These are phyloP conservation scores for Pseudogymnoascus sp. DNA, from an alignment of 2,329 filamentous ascomycete species.

Conservation along the genomic window DNA sequence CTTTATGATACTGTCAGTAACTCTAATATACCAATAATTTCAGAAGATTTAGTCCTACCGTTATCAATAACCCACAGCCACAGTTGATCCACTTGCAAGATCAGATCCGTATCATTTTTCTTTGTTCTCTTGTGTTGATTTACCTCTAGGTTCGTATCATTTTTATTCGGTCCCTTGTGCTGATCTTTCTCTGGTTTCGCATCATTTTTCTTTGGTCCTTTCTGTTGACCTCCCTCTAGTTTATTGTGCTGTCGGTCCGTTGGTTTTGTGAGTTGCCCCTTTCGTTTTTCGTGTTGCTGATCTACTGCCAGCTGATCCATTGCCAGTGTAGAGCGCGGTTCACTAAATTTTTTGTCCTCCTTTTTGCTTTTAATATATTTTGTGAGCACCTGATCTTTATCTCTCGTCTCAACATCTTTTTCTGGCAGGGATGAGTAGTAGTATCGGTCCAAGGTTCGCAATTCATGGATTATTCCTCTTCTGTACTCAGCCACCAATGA, in stretches of 20 bases:
- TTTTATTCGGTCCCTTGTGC: background rate
- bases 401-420: background rate
- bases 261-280: background rate
- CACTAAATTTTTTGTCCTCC: background rate
- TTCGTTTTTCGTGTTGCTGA: background rate
- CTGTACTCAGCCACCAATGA: background rate
- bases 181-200: background rate
- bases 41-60: background rate
- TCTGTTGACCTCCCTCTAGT: background rate
- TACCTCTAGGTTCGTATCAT: background rate
- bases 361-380: background rate
- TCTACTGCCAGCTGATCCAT: background rate
- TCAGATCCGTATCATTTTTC: background rate
- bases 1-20: background rate
- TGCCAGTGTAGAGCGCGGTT: background rate
- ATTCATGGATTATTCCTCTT: background rate
- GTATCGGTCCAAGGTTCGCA: background rate
- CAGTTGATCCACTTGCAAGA: background rate
- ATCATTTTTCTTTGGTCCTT: background rate
- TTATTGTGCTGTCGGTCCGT: background rate
- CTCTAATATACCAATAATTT: background rate
- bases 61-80: background rate
- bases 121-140: background rate
- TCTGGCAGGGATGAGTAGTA: background rate
- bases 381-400: background rate